These are phyloP conservation scores for Prototheca wickerhamii DNA, from an alignment of 163 green algal genomes.

Conservation along the genomic window DNA sequence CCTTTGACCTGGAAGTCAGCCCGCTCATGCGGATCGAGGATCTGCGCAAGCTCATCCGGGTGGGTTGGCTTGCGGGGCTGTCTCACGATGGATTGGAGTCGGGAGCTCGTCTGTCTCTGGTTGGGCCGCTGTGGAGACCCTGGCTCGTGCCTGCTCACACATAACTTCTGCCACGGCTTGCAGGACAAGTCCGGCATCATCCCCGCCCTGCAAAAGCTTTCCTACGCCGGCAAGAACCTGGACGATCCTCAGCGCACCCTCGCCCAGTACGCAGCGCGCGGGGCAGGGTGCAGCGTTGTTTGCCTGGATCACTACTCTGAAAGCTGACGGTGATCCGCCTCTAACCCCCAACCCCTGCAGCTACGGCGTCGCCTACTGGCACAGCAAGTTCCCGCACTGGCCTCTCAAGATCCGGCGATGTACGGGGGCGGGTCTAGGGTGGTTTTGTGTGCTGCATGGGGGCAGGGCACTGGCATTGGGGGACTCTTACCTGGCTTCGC, in stretches of 20 bases:
- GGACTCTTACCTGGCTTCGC: too few relatives aligned
- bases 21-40: constrained; percentile 71
- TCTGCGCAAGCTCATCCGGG: constrained; percentile 61
- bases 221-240: constrained; percentile 69
- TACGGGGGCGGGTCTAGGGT: too few relatives aligned
- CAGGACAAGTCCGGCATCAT: constrained; percentile 69
- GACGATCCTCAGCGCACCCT: constrained; percentile 80
- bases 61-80: constrained; percentile 31
- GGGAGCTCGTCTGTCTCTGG: not conserved
- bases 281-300: too few relatives aligned
- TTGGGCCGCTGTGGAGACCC: not conserved
- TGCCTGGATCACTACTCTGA: too few relatives aligned
- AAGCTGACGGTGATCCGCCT: too few relatives aligned
- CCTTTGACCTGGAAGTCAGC: constrained; percentile 65
- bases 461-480: not conserved
- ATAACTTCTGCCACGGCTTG: too few relatives aligned
- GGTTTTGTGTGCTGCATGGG: not conserved
- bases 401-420: constrained; percentile 55
- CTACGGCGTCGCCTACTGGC: constrained; percentile 83
- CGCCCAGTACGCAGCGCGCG: constrained; percentile 59
- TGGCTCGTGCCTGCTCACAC: not conserved
- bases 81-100: too few relatives aligned
- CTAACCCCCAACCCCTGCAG: too few relatives aligned
- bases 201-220: constrained; percentile 72
- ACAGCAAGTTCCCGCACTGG: constrained; percentile 83